These are phyloP conservation scores for Saccharomycopsis sp. DNA, from an alignment of 805 yeast species.

Conservation along the genomic window DNA sequence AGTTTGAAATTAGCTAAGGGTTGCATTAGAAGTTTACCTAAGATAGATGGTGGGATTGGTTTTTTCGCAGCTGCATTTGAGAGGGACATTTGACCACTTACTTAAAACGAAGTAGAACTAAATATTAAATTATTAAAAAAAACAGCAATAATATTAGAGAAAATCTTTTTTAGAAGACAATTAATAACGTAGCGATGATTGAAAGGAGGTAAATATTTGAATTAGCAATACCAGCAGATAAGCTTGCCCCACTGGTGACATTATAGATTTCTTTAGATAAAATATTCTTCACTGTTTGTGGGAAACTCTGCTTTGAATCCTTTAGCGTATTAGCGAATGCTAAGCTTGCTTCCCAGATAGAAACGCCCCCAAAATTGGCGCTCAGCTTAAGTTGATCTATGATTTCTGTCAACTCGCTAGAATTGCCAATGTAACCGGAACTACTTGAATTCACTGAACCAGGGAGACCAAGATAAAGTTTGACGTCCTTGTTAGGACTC, in stretches of 20 bases:
- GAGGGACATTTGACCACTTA: conserved; percentile 27
- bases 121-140: neutral
- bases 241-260: neutral
- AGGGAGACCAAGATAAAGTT: conserved; percentile 71
- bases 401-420: conserved; percentile 18
- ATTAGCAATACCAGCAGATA: neutral
- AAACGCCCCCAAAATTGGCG: conserved; percentile 18
- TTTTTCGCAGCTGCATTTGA: conserved; percentile 94
- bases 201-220: neutral
- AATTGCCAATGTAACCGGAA: conserved; percentile 48
- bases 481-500: conserved; percentile 62
- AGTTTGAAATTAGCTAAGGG: conserved; percentile 66
- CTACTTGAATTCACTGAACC: conserved; percentile 53
- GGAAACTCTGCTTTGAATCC: conserved; percentile 12
- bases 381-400: conserved; percentile 6
- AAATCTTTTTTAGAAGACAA: too few species aligned
- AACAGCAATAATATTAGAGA: neutral
- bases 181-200: neutral
- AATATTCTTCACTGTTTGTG: conserved; percentile 13
- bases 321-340: conserved; percentile 14
- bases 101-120: neutral
- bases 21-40: conserved; percentile 80
- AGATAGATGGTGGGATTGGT: conserved; percentile 96
- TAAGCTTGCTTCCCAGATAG: conserved; percentile 21
- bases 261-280: conserved; percentile 9